A percentile compares a stretch with the other conserved stretches of the same genome.
Conservation (phyloP, 441 rosid genomes). For the Erodium moschatum region DNA sequence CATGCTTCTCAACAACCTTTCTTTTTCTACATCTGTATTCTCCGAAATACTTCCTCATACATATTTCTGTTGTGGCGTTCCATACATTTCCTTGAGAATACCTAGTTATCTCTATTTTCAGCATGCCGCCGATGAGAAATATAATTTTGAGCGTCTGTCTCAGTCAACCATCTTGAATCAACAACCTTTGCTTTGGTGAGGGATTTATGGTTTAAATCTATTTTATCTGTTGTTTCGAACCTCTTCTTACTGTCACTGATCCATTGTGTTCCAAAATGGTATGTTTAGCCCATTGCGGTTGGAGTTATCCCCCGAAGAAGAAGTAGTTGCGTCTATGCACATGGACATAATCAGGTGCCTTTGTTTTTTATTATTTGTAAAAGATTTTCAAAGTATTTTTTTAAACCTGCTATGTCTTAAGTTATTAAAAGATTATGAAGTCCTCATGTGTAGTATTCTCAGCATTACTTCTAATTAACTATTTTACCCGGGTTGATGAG, state of each 20-base stretch:
- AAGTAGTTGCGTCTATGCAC: constrained; percentile 70
- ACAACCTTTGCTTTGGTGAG: constrained; percentile 89
- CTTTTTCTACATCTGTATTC: constrained; percentile 13
- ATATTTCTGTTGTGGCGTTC: constrained; percentile 12
- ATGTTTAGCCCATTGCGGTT: constrained; percentile 60
- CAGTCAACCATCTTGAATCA: constrained; percentile 82
- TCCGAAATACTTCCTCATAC: constrained; percentile 14
- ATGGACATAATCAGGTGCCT: constrained; percentile 74
- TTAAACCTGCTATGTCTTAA: neutral
- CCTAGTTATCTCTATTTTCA: constrained; percentile 27
- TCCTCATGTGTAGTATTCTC: neutral
- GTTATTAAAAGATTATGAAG: neutral
- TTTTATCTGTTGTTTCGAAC: constrained; percentile 5
- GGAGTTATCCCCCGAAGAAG: constrained; percentile 95
- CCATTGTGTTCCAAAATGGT: constrained; percentile 14
- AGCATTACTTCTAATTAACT: neutral
- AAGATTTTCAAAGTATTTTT: neutral
- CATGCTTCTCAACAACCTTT: constrained; percentile 16
- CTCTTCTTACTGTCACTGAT: neutral
- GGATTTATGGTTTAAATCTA: constrained; percentile 18
- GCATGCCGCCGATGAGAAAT: constrained; percentile 99
- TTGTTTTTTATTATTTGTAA: constrained; percentile 12
- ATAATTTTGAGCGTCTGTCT: constrained; percentile 77
- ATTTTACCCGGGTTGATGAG: neutral
- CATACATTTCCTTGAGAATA: constrained; percentile 7